Base-by-base conservation (phyloP, 2,329 filamentous ascomycete genomes). In the Sphaerostilbella broomeana region DNA sequence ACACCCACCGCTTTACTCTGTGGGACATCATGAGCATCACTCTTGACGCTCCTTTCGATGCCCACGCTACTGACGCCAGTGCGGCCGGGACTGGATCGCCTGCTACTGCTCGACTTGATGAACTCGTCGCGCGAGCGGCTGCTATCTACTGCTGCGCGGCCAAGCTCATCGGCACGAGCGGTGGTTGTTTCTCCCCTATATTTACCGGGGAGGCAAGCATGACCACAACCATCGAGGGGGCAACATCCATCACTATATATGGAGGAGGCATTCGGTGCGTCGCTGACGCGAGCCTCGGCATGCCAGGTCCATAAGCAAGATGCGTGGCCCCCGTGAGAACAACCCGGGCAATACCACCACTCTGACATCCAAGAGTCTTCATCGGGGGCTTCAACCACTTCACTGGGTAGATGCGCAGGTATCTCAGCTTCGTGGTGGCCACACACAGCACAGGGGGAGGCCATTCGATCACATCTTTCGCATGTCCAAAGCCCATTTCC, bases 281-380 rank as follows among this genome's bases (percentile, higher is more conserved):
- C 47, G 22, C 41, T 15, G 9, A 59, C 48, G 21, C 50, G 51
- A 2, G 55, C 40, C 5, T 64, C 52, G 1, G 64, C 64, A 54
- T 81, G 77, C 78, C 78, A 82, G 2, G 65, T 65, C 38, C 72
- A 67, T 1, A 82, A 63, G 42, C 78, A 82, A 0, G 69, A 69
- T 0, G 72, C 67, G 54, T 82, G 78, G 0, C 78, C 78, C 19
- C 78, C 78, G 48, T 82, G 78, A 1, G 69, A 69, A 49, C 78
- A 82, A 10, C 72, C 73, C 1, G 73, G 70, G 42, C 78, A 82
- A 49, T 75, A 76, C 74, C 75, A 81, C 78, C 78, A 82, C 2
- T 68, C 68, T 0, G 60, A 54, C 5, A 64, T 54, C 49, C 54
- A 59, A 0, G 45, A 31, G 2, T 47, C 48, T 5, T 49, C 41